These are phyloP conservation scores for Reutealis trisperma DNA, from an alignment of 345 rosid genomes.

Conservation along the genomic window DNA sequence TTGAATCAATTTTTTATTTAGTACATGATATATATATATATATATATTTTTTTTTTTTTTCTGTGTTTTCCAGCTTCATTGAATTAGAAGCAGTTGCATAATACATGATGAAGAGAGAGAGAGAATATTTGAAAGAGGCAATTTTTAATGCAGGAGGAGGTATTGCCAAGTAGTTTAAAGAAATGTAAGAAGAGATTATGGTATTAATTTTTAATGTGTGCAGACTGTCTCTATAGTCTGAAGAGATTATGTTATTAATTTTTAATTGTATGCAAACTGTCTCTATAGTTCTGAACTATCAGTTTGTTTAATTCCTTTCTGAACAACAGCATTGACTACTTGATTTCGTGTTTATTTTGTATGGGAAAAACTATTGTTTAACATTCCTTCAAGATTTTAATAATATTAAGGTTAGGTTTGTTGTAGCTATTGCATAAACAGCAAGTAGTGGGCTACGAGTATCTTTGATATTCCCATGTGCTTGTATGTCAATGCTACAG, in stretches of 20 bases:
- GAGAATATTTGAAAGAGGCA: neutral
- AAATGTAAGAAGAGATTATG: neutral
- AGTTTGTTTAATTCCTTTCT: neutral
- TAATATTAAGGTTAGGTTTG: neutral
- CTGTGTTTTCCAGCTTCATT: neutral
- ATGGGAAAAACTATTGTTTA: conserved; percentile 23
- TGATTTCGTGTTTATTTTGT: neutral
- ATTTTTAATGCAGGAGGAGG: neutral
- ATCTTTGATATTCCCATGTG: conserved; percentile 29
- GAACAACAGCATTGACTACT: conserved; percentile 8
- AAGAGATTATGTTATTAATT: neutral
- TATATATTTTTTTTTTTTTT: no score
- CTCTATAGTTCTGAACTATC: conserved; percentile 20
- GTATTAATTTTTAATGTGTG: neutral
- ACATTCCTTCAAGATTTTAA: neutral
- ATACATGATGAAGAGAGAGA: neutral
- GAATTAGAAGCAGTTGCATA: neutral
- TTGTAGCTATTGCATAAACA: conserved; percentile 13
- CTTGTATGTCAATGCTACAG: conserved; percentile 2
- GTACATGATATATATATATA: no score
- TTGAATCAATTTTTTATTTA: no score
- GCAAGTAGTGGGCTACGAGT: conserved; percentile 32
- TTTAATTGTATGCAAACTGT: conserved; percentile 1
- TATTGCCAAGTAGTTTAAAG: neutral
- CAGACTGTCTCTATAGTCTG: conserved; percentile 8